These are phyloP conservation scores for Gleditsia sinensis DNA, from an alignment of 306 rosid genomes.

Conservation along the genomic window DNA sequence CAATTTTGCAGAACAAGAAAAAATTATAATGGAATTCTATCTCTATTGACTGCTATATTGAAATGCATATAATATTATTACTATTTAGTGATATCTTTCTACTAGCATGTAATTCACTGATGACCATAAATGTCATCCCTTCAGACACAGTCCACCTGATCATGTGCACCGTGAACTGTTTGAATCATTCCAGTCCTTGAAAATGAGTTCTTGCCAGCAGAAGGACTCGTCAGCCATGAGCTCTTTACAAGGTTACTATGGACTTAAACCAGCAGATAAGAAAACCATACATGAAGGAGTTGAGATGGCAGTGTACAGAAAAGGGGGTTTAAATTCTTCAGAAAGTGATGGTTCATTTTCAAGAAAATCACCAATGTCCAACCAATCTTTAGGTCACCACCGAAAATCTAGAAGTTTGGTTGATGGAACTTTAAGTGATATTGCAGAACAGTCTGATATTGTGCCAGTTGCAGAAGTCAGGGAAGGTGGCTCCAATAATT, in stretches of 20 bases:
- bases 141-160: conserved; percentile 48
- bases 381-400: conserved; percentile 40
- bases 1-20: background rate
- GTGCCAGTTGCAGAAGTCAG: conserved; percentile 28
- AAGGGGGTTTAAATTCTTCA: conserved; percentile 38
- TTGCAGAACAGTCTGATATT: conserved; percentile 39
- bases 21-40: background rate
- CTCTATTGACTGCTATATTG: background rate
- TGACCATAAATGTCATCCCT: conserved; percentile 24
- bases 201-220: conserved; percentile 46
- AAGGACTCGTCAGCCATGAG: conserved; percentile 71
- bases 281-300: conserved; percentile 24
- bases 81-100: conserved; percentile 17
- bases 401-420: conserved; percentile 70
- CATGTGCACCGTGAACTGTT: conserved; percentile 46
- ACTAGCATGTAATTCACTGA: conserved; percentile 13
- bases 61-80: background rate
- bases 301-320: conserved; percentile 47
- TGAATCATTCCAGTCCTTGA: conserved; percentile 64
- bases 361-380: conserved; percentile 24
- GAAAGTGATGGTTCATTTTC: conserved; percentile 45
- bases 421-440: conserved; percentile 57
- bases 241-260: conserved; percentile 80
- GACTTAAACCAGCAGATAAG: conserved; percentile 50
- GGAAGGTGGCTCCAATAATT: conserved; percentile 46